Evolutionary conservation across 768 basidiomycete genomes (phyloP).

Genomic region (Xerocomellus dryophilus): DNA sequence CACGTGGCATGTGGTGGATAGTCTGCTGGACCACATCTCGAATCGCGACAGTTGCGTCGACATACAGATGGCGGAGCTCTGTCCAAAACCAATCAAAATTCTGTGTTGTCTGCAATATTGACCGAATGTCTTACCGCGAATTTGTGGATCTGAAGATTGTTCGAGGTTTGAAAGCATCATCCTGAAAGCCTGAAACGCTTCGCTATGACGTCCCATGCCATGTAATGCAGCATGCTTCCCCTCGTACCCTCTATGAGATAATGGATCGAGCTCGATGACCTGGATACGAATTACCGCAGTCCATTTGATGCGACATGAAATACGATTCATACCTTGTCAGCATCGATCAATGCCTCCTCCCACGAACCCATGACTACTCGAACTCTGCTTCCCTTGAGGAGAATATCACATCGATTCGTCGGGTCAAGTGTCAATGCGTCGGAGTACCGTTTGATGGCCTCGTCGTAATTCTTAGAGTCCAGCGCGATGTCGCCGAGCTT

Average conservation of each 20-base stretch:
- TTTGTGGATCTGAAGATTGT: neutral
- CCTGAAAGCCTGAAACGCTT: neutral
- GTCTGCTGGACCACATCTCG: too few species aligned
- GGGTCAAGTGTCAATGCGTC: neutral
- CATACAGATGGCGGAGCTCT: neutral
- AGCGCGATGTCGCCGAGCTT: neutral
- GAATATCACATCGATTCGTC: neutral
- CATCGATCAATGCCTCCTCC: too few species aligned
- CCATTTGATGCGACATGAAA: too few species aligned
- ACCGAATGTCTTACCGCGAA: neutral
- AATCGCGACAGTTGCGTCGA: neutral
- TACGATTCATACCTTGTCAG: slow-evolving; percentile 1
- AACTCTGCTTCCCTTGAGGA: slow-evolving; percentile 6
- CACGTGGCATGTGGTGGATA: neutral
- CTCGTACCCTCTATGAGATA: neutral
- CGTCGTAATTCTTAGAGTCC: neutral
- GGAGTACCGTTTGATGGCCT: neutral
- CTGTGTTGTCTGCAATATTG: neutral
- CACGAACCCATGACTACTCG: too few species aligned
- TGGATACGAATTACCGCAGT: neutral
- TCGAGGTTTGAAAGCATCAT: neutral
- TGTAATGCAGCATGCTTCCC: too few species aligned
- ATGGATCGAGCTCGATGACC: neutral
- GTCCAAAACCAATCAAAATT: neutral
- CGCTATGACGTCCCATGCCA: neutral